Evolutionary conservation across 2,329 filamentous ascomycete species (phyloP).

Genomic region (Ciborinia camelliae): DNA sequence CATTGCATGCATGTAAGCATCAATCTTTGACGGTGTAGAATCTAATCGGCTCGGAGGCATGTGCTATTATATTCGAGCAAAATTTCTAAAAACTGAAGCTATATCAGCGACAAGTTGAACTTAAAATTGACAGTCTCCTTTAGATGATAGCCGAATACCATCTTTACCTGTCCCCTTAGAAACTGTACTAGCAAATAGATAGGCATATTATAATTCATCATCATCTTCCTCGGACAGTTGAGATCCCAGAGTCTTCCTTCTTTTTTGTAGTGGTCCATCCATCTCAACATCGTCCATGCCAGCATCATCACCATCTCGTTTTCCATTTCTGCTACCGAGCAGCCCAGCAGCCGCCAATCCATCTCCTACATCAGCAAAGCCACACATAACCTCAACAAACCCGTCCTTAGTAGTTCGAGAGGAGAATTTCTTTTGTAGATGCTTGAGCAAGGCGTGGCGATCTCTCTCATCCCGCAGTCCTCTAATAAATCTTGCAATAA

Average conservation of each 20-base stretch:
- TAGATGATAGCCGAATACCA: background rate
- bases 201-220: background rate
- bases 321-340: background rate
- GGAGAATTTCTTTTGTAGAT: background rate
- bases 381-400: slow-evolving; percentile 7
- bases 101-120: background rate
- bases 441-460: background rate
- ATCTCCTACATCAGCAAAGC: slow-evolving; percentile 3
- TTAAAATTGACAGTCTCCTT: background rate
- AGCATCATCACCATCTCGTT: background rate
- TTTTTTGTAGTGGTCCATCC: background rate
- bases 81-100: background rate
- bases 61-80: background rate
- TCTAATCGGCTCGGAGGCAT: no score
- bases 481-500: slow-evolving; percentile 9
- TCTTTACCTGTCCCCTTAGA: background rate
- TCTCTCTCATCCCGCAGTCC: background rate
- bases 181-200: background rate
- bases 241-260: background rate
- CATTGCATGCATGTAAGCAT: background rate
- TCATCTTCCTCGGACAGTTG: background rate
- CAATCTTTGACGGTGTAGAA: background rate
- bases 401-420: slow-evolving; percentile 12
- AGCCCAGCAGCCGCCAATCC: background rate
- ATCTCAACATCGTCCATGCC: background rate